Evolutionary conservation across 805 yeast species (phyloP), one percentile per base, ranked within the genome.

Genomic region (Candida verbasci): DNA sequence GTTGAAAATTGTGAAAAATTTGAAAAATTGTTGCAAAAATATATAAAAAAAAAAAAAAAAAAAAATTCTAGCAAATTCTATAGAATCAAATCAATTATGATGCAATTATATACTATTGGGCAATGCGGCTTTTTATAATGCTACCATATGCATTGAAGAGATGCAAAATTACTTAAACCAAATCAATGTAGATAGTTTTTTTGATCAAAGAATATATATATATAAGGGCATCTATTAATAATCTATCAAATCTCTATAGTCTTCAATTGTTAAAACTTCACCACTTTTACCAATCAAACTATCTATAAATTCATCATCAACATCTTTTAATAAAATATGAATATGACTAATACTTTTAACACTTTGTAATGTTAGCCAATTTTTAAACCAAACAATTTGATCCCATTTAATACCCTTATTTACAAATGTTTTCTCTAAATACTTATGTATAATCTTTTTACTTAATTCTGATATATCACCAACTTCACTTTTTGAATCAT

Each of bases 301-400:
- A 4, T 41, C 34, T 15, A 41, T 18, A 26, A 38, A 49, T 3
- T 54, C 57, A 9, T 46, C 29, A 3, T 52, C 45, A 17, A 68
- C 47, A n/a, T 66, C 72, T 32, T 61, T 70, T 9, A 83, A 44
- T 20, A 83, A 49, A 2, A 82, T 74, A 55, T 83, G 93, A n/a
- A 82, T 60, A 51, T 83, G 93, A 17, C 87, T 80, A 24, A 83
- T 62, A 21, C 74, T 67, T 44, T 65, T 70, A 5, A 84, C 80
- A 52, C 87, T 80, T 52, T 84, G 93, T 27, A 84, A 54, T 6
- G 72, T 66, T 6, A 80, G 72, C 76, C 84, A 82, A 52, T 84
- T 84, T 45, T 82, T 70, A 55, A 83, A 84, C 91, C 91, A 83
- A 2, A 67, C 52, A 29, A 73, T 47, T 26, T 73, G 58, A 3